Percentiles rank a stretch among this genome's conserved stretches.
phyloP scores from a whole-genome alignment of 805 yeast species.

The Isabelozyma gotoi region DNA sequence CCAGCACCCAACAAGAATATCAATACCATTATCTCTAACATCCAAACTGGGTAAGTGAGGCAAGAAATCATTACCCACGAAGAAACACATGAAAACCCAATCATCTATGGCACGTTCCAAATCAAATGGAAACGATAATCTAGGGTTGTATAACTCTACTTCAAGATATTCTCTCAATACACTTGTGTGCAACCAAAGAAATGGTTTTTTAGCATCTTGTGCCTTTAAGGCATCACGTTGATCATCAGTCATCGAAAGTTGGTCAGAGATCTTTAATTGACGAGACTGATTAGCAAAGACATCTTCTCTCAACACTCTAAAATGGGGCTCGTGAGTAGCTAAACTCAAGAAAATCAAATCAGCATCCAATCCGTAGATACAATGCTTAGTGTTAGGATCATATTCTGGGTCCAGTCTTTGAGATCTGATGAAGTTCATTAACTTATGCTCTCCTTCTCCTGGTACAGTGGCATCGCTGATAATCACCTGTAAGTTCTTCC shows the following conservation, averaged over 20 bases:
- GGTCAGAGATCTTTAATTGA: slow-evolving; percentile 47
- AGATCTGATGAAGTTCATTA: slow-evolving; percentile 91
- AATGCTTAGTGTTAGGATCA: slow-evolving; percentile 91
- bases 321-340: slow-evolving; percentile 98
- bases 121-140: slow-evolving; percentile 73
- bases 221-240: slow-evolving; percentile 44
- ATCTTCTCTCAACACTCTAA: slow-evolving; percentile 90
- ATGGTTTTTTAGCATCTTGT: slow-evolving; percentile 68
- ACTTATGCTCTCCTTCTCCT: slow-evolving; percentile 99
- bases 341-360: slow-evolving; percentile 93
- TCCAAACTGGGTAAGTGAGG: slow-evolving; percentile 95
- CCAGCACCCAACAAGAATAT: slow-evolving; percentile 80
- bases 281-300: slow-evolving; percentile 79
- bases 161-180: slow-evolving; percentile 85
- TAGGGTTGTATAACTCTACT: slow-evolving; percentile 73
- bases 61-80: slow-evolving; percentile 96
- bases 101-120: slow-evolving; percentile 96
- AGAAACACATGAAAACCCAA: slow-evolving; percentile 98
- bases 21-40: slow-evolving; percentile 93
- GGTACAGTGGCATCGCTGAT: slow-evolving; percentile 96
- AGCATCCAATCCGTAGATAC: slow-evolving; percentile 97
- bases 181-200: slow-evolving; percentile 89
- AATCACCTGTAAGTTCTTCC: slow-evolving; percentile 86
- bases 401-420: slow-evolving; percentile 86
- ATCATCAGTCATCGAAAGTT: slow-evolving; percentile 59